Evolutionary conservation across 2,329 filamentous ascomycete genomes (phyloP).

Genomic region (Dactylellina cionopaga): DNA sequence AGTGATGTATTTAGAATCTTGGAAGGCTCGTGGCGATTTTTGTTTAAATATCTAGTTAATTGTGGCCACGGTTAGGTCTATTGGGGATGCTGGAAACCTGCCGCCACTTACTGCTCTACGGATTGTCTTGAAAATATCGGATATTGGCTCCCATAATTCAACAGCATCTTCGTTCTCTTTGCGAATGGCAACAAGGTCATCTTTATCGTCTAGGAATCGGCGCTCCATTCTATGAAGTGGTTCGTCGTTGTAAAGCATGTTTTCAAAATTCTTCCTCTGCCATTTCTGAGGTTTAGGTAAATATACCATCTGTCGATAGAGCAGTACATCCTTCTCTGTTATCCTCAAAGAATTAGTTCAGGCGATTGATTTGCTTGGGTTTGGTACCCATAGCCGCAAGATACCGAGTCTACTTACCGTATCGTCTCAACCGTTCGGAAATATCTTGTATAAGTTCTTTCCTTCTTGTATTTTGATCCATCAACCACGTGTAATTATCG

Average conservation of each 20-base stretch:
- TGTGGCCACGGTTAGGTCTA: background rate
- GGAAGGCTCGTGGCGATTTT: background rate
- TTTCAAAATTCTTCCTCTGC: slow-evolving; percentile 23
- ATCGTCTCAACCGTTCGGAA: background rate
- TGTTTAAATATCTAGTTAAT: slow-evolving; percentile 14
- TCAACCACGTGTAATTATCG: slow-evolving; percentile 20
- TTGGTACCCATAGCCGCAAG: no score
- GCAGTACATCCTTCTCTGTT: slow-evolving; percentile 28
- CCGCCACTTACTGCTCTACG: slow-evolving; percentile 1
- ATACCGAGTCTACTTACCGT: slow-evolving; percentile 31
- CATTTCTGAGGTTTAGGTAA: slow-evolving; percentile 16
- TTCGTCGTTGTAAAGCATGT: background rate
- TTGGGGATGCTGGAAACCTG: no score
- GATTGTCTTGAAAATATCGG: background rate
- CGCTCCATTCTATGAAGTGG: slow-evolving; percentile 7
- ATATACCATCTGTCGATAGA: slow-evolving; percentile 24
- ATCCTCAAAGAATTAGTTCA: no score
- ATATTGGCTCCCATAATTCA: slow-evolving; percentile 23
- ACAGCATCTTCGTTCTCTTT: slow-evolving; percentile 24
- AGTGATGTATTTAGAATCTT: slow-evolving; percentile 2
- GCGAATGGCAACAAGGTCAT: slow-evolving; percentile 18
- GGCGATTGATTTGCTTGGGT: no score
- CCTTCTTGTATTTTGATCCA: slow-evolving; percentile 2
- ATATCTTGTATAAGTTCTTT: slow-evolving; percentile 12
- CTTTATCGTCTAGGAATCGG: slow-evolving; percentile 17